Evolutionary conservation across 495 filamentous ascomycete species (phyloP).

Genomic region (Neurospora discreta): DNA sequence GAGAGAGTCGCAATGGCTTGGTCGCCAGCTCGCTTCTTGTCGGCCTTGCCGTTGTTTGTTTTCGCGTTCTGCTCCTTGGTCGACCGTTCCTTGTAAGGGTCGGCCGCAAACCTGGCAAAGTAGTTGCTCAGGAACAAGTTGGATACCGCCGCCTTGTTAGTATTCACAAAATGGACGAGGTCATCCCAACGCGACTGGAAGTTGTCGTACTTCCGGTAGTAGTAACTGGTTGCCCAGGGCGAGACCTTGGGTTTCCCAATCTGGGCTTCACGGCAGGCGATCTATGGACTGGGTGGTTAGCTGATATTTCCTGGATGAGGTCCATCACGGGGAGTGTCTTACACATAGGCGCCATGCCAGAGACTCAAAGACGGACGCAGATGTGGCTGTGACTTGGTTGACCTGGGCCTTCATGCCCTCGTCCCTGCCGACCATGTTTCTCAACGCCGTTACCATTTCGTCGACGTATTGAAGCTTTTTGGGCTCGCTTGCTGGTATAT

Average conservation of each 20-base stretch:
- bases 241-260: background rate
- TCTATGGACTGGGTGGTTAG: background rate
- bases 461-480: background rate
- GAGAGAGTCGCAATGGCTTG: background rate
- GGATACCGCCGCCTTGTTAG: background rate
- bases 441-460: background rate
- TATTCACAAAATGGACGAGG: background rate
- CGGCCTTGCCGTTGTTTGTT: background rate
- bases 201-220: background rate
- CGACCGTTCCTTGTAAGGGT: background rate
- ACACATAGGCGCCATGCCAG: background rate
- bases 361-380: rapidly evolving
- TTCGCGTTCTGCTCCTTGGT: background rate
- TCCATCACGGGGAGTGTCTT: background rate
- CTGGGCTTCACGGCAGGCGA: background rate
- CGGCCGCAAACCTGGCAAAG: background rate
- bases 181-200: background rate
- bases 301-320: rapidly evolving
- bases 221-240: background rate
- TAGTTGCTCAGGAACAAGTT: background rate
- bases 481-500: background rate
- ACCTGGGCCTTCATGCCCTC: background rate
- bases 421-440: background rate
- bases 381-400: background rate
- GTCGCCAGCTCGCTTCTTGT: background rate